These are phyloP conservation scores for Vishniacozyma victoriae DNA, from an alignment of 768 basidiomycete genomes.

Conservation along the genomic window DNA sequence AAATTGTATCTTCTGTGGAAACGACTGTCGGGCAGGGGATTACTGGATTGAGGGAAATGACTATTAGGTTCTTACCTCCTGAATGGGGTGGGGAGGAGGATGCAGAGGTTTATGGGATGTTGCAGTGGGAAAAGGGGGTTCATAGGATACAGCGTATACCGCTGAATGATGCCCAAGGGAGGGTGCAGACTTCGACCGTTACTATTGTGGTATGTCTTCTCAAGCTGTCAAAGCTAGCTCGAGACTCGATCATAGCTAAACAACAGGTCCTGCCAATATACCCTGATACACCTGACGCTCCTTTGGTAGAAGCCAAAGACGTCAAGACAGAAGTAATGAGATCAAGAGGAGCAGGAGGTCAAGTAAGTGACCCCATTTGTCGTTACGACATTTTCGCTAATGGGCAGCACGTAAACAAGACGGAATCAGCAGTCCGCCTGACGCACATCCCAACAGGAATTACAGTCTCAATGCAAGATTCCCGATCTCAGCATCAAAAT, in stretches of 20 bases:
- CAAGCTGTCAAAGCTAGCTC: background rate
- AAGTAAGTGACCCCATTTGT: constrained; percentile 53
- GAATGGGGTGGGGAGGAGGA: constrained; percentile 69
- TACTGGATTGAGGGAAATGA: constrained; percentile 45
- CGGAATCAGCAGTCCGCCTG: constrained; percentile 91
- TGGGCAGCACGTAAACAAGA: constrained; percentile 88
- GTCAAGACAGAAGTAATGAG: constrained; percentile 92
- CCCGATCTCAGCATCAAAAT: constrained; percentile 96
- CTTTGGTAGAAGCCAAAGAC: constrained; percentile 72
- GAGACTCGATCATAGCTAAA: background rate
- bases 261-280: constrained; percentile 75
- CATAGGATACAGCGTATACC: constrained; percentile 94
- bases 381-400: background rate
- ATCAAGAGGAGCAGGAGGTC: constrained; percentile 91
- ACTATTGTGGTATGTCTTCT: constrained; percentile 64
- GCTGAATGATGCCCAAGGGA: constrained; percentile 75
- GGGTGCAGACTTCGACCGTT: constrained; percentile 88
- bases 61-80: constrained; percentile 49
- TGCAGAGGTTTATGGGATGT: constrained; percentile 35
- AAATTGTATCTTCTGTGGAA: constrained; percentile 31
- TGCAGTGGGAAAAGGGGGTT: constrained; percentile 90
- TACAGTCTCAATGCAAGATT: constrained; percentile 96
- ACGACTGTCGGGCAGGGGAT: constrained; percentile 22
- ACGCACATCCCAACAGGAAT: constrained; percentile 90
- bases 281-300: constrained; percentile 56